Evolutionary conservation across 2,329 filamentous ascomycete genomes (phyloP), one percentile per base, ranked within the genome.

Genomic region (Alternaria consortialis): DNA sequence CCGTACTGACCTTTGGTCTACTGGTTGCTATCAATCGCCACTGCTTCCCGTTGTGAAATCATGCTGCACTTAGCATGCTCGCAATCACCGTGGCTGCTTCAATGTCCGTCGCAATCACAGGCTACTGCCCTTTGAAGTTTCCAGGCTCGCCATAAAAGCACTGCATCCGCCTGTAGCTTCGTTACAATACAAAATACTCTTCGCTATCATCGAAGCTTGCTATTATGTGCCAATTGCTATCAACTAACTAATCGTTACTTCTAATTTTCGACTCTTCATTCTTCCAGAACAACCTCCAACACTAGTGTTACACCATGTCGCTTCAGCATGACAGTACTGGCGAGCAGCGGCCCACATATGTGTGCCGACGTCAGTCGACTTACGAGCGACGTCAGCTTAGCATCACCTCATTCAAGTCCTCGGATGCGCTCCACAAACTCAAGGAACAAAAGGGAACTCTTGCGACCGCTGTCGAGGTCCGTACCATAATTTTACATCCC

Each of bases 381-480:
- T 32, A 34, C 12, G 42, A 58, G 55, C 58, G 58, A 42, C 58
- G 58, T 53, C 54, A 58, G 34, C 42, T 42, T 20, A 61, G 48
- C 36, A 37, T 61, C 42, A 58, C 27, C 8, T 42, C 58, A 7
- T 61, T 61, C 48, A 53, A 42, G 20, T 61, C 54, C 17, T 48
- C 53, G 7, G 48, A 36, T 11, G 53, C 58, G 32, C 53, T 61
- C 12, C 43, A 53, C 5, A 58, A 48, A 39, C 37, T 58, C 23
- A 61, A 61, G 44, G 54, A 61, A 36, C 55, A 59, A 31, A 47
- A 27, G 25, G 59, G 56, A n/a, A 62, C 59, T 11, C 55, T 59
- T 27, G 44, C 43, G 6, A 37, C 50, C 20, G 37, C 50, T 34
- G 25, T 62, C 27, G 59, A 62, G 43, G 59, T 58, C 15, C 37